Conservation (phyloP, 495 filamentous ascomycete genomes). For the Immersiella caudata region DNA sequence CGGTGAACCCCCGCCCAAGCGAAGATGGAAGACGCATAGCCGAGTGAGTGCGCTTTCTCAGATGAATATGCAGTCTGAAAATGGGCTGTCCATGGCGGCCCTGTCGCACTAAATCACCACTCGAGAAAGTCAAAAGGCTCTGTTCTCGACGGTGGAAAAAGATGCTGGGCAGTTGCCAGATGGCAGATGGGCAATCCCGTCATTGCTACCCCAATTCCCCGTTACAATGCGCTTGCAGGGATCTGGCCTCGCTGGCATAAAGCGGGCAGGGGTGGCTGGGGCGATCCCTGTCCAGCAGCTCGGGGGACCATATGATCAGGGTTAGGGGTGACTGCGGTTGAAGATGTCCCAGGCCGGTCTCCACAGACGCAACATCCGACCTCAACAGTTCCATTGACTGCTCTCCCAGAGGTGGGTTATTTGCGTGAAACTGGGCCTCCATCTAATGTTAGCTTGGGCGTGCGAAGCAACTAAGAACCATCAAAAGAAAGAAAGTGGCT, state of each 20-base stretch:
- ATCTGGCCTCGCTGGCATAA: neutral
- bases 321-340: neutral
- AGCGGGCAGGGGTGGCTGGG: neutral
- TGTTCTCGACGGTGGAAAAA: neutral
- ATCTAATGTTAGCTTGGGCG: neutral
- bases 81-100: conserved; percentile 32
- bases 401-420: too few species aligned
- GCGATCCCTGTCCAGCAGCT: neutral
- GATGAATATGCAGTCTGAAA: conserved; percentile 17
- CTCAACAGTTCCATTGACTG: neutral
- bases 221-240: conserved; percentile 14
- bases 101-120: neutral
- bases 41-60: conserved; percentile 23
- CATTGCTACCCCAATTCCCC: conserved; percentile 7
- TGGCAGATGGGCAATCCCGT: conserved; percentile 18
- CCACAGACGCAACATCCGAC: too few species aligned
- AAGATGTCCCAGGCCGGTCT: too few species aligned
- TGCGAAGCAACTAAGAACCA: neutral
- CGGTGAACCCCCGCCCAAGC: conserved; percentile 17
- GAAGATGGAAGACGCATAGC: conserved; percentile 28
- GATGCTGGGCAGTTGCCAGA: conserved; percentile 20
- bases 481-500: neutral
- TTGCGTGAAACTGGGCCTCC: neutral
- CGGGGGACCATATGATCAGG: neutral
- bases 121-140: neutral